Evolutionary conservation across 768 basidiomycete genomes (phyloP), one percentile per base, ranked within the genome.

Genomic region (Rhodotorula graminis): DNA sequence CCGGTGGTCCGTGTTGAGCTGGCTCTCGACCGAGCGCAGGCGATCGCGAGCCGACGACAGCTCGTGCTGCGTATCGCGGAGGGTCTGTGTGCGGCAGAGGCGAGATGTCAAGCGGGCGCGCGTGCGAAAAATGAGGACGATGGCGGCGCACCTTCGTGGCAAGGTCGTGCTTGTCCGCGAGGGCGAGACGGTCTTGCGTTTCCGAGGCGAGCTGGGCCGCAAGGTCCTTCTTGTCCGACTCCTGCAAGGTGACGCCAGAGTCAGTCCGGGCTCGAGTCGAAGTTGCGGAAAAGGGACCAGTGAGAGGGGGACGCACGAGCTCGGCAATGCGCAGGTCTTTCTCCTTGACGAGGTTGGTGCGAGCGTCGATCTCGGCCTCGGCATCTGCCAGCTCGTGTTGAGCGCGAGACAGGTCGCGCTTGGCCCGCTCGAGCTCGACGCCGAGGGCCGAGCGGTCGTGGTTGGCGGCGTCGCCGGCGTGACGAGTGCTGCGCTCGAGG

Each of bases 111-210:
- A 25, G 16, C 19, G n/a, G 5, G 55, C 55, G 29, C 7, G 19
- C 12, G 9, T 8, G 14, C 7, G 6, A 31, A 29, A 11, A 23
- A 59, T 55, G 23, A 16, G 27, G 18, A 27, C 50, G 15, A n/a
- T n/a, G n/a, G 25, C 8, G 10, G 64, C 82, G 58, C 50, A 81
- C 83, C 40, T 85, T 84, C 77, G 90, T 87, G 3, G 86, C 84
- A 0, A 78, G 76, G 77, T 96, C 93, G n/a, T 96, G 83, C 85
- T 93, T 95, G 82, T 97, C 95, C 2, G 89, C 86, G 9, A 93
- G 80, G 76, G 93, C 91, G 64, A 98, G 82, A 67, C 90, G 83
- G 23, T 92, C 89, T 80, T 97, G 95, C 0, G 90, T 91, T 81
- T 93, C 91, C 18, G 88, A 84, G 0, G 92, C 89, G 2, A 96